Base-by-base conservation (phyloP, 2,329 filamentous ascomycete species). In the Epicoccum nigrum region DNA sequence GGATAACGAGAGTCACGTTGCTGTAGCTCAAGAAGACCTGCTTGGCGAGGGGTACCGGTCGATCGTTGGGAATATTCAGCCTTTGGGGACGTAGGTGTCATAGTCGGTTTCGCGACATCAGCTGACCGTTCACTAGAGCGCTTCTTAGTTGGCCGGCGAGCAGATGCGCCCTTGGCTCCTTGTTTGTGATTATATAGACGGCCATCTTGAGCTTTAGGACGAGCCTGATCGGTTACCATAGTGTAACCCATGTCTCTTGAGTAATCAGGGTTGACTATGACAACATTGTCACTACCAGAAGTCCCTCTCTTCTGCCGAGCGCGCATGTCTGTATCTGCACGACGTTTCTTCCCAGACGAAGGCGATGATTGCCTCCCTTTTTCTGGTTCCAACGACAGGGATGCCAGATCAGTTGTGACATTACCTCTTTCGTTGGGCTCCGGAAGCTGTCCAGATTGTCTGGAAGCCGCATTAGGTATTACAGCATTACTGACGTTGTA, bases 11-110 rank as follows among this genome's bases (percentile, higher is more conserved):
- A 45, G 45, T 74, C 70, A 50, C 59, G 59, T 13, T 56, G 58
- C 34, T 65, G 67, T 6, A 67, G 32, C 11, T 71, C 64, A 21
- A 67, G 58, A 75, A 82, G 55, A 3, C 63, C 59, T 3, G 63
- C 58, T 27, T 68, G 66, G 4, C 63, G 68, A 11, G 21, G 27
- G 15, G 2, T 2, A 5, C 12, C 9, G 1, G 42, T n/a, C 1
- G 13, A 6, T 3, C 19, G 15, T 30, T 30, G 23, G 7, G 20
- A 16, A 6, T 1, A 32, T 9, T 25, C 8, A n/a, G 60, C n/a
- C 44, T 60, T 15, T 41, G 27, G 20, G 13, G n/a, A 12, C 6
- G 11, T n/a, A 12, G n/a, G 8, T 25, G 12, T 4, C 25, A 28
- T 11, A n/a, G 2, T 43, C 6, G 31, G 28, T 1, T 11, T 33